Percentiles rank a stretch among this genome's conserved stretches.
These are phyloP conservation scores for Priceomyces castillae DNA, from an alignment of 805 yeast genomes.

Conservation along the genomic window DNA sequence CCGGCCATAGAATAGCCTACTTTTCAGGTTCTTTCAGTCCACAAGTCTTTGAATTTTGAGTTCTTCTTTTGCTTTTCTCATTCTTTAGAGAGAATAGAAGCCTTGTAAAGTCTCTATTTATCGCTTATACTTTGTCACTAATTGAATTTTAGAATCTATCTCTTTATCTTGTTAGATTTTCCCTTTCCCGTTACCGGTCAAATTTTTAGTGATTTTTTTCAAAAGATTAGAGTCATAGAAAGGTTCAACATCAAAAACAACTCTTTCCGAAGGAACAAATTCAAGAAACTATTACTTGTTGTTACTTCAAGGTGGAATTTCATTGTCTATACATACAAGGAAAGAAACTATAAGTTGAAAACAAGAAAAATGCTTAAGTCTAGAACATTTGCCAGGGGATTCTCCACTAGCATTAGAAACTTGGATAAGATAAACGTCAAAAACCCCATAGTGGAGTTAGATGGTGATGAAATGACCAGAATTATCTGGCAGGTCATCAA, in stretches of 20 bases:
- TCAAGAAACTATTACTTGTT: no score
- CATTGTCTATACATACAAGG: neutral
- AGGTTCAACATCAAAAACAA: neutral
- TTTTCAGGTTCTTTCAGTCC: no score
- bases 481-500: constrained; percentile 79
- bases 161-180: neutral
- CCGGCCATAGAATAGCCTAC: no score
- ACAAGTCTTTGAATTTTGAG: no score
- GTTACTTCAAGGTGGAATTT: no score
- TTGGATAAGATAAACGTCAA: constrained; percentile 60
- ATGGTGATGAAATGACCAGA: constrained; percentile 86
- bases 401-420: constrained; percentile 7
- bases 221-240: neutral
- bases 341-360: neutral
- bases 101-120: no score
- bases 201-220: neutral
- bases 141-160: no score
- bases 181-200: neutral
- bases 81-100: no score
- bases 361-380: neutral
- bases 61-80: no score
- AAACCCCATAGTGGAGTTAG: constrained; percentile 73
- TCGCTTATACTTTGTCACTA: no score
- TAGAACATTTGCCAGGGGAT: neutral
- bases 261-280: neutral